A percentile compares a stretch with the other conserved stretches of the same genome.
phyloP scores from a whole-genome alignment of 768 basidiomycete genomes.

The Chalciporus pseudorubinellus region DNA sequence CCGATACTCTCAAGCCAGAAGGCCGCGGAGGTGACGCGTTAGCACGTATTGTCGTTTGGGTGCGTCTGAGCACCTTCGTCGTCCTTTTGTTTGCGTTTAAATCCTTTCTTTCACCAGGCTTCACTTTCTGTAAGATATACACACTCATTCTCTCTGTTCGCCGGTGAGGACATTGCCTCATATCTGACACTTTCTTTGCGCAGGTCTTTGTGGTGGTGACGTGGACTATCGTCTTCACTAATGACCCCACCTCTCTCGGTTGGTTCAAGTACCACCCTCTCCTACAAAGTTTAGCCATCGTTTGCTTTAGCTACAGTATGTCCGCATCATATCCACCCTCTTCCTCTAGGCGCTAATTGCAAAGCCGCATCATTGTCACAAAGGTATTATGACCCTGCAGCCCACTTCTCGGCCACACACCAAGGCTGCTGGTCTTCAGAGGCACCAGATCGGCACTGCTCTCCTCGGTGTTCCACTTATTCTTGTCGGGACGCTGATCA shows the following conservation, averaged over 20 bases:
- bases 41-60: conserved; percentile 36
- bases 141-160: not conserved
- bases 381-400: conserved; percentile 75
- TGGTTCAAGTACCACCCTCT: conserved; percentile 72
- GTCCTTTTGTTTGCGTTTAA: not conserved
- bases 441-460: conserved; percentile 67
- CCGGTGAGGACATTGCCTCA: not conserved
- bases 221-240: conserved; percentile 46
- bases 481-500: conserved; percentile 55
- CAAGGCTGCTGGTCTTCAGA: conserved; percentile 62
- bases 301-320: conserved; percentile 61
- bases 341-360: not conserved
- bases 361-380: not conserved
- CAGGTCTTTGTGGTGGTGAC: conserved; percentile 43
- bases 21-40: conserved; percentile 37
- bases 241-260: conserved; percentile 42
- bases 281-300: conserved; percentile 56
- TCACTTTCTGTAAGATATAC: conserved; percentile 18
- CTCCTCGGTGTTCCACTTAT: conserved; percentile 55
- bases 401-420: conserved; percentile 65
- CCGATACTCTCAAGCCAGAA: conserved; percentile 34
- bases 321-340: not conserved
- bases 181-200: conserved; percentile 2
- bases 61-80: conserved; percentile 22
- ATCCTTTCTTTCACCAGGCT: conserved; percentile 2